Percentiles rank a stretch among this genome's conserved stretches.
These are phyloP conservation scores for Fusarium sp. DNA, from an alignment of 2,329 filamentous ascomycete species.

Conservation along the genomic window DNA sequence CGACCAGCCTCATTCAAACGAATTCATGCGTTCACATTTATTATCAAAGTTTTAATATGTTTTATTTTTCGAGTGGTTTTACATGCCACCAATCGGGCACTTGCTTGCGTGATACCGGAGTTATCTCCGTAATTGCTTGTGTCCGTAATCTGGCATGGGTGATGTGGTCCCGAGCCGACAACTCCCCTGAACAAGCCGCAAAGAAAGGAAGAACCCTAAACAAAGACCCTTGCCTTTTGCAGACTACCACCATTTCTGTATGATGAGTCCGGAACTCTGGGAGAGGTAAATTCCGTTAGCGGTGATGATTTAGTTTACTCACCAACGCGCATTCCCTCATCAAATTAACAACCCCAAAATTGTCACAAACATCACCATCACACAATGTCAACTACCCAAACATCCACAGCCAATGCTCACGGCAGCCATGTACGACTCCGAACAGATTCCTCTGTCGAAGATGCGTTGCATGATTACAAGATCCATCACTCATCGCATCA, in stretches of 20 bases:
- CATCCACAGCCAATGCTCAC: neutral
- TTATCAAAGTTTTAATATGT: neutral
- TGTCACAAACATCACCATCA: neutral
- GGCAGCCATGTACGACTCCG: neutral
- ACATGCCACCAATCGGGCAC: no score
- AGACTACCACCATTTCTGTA: neutral
- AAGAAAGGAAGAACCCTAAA: neutral
- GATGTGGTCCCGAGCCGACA: neutral
- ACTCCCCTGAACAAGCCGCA: neutral
- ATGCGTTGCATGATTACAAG: constrained; percentile 2
- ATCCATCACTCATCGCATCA: neutral
- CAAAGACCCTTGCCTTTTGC: neutral
- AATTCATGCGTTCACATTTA: neutral
- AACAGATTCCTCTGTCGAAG: neutral
- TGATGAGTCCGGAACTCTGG: neutral
- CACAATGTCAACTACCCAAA: neutral
- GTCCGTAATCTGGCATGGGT: neutral
- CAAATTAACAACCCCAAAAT: neutral
- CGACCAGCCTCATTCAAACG: neutral
- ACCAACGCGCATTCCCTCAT: neutral
- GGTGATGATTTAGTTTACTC: neutral
- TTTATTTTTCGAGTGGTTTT: no score
- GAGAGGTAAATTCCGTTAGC: accelerated
- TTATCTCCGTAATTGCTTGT: neutral
- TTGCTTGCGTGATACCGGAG: neutral